phyloP scores from a whole-genome alignment of 345 rosid species.

The Turritis glabra region DNA sequence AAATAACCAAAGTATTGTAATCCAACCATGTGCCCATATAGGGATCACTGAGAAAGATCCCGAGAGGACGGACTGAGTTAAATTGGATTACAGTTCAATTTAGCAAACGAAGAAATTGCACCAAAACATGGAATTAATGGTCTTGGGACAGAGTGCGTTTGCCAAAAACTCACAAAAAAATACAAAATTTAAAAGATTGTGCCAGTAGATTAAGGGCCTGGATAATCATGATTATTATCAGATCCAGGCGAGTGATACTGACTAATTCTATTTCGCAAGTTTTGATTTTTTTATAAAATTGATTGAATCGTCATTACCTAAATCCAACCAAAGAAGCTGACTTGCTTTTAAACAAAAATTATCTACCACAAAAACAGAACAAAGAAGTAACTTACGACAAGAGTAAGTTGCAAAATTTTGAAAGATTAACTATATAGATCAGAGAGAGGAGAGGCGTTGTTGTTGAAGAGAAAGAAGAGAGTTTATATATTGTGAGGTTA shows the following conservation, averaged over 20 bases:
- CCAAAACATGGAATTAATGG: constrained; percentile 39
- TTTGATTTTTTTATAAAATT: constrained; percentile 15
- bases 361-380: not conserved
- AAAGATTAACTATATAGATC: not conserved
- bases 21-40: constrained; percentile 5
- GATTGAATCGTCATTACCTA: constrained; percentile 12
- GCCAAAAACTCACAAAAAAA: not conserved
- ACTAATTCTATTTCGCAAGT: constrained; percentile 31
- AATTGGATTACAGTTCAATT: constrained; percentile 7
- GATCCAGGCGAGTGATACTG: constrained; percentile 47
- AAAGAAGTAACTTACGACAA: not conserved
- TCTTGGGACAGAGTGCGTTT: constrained; percentile 46
- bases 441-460: not conserved
- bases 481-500: not conserved
- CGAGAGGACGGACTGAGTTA: constrained; percentile 3
- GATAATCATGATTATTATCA: constrained; percentile 34
- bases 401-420: not conserved
- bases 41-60: constrained; percentile 1
- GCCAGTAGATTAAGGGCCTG: constrained; percentile 41
- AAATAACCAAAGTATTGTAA: not conserved
- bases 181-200: not conserved
- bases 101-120: constrained; percentile 46
- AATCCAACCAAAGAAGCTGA: constrained; percentile 42
- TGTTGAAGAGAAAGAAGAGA: not conserved
- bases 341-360: constrained; percentile 1